Evolutionary conservation across 1,284 basidiomycete species (phyloP), one percentile per base, ranked within the genome.

Genomic region (Ceratobasidium sp.): DNA sequence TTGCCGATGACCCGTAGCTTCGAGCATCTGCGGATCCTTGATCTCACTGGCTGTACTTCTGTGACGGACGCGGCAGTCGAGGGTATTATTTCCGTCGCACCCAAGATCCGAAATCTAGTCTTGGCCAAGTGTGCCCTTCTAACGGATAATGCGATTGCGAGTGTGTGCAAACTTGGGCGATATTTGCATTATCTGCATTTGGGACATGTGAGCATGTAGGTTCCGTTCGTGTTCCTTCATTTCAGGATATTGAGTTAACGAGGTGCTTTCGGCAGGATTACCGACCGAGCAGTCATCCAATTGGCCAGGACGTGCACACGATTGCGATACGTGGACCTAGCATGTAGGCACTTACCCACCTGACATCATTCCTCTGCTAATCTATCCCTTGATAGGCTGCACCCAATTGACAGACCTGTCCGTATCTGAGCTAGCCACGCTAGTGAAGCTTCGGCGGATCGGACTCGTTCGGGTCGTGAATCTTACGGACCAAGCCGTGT

Each of bases 321-420:
- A n/a, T 81, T 99, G 73, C 87, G 98, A 77, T 99, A 99, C 80
- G 91, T 99, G 74, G 98, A 99, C 81, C 89, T 99, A 76, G 98
- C 98, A 4, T 97, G 96, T 96, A 75, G 80, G 92, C 87, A 26
- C 30, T 58, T 67, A 58, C 46, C 69, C 21, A 72, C 44, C 59
- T 52, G 35, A 50, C 26, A 66, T 72, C 52, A 28, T 71, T 73
- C 59, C n/a, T 62, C 64, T 67, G 58, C 38, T 67, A 52, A 64
- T 70, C 50, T 26, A 52, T 23, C 49, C 30, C 54, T 58, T 41
- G 18, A 43, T 78, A 96, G 94, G 94, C 82, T 99, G 97, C 78
- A 84, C 88, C 1, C 86, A 89, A 50, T 83, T 99, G 50, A 98
- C 97, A 16, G 98, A 99, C 80, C 89, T 94, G 85, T 95, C 94